Evolutionary conservation across 176 grass and related monocot genomes (phyloP), one percentile per base, ranked within the genome.

Genomic region (Aegilops sharonensis): DNA sequence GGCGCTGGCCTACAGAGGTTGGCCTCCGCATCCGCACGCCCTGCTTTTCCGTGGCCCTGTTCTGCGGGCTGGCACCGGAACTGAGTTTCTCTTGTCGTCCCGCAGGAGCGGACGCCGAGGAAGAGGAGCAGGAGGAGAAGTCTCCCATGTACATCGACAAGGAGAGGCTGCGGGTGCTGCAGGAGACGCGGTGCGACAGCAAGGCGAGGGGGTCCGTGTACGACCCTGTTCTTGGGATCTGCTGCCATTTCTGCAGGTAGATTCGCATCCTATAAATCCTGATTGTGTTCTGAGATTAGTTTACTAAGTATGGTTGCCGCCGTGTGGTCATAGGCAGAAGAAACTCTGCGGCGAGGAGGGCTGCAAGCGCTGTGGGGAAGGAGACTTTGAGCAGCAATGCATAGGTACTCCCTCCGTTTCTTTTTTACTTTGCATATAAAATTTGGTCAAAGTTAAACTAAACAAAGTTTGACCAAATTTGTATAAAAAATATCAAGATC

Each of bases 331-430:
- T 32, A 98, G 95, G 84, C 93, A 95, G 88, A 98, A 98, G 85
- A 98, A 98, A 50, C 84, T 98, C 37, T 98, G 95, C 39, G 91
- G 93, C 4, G 95, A 98, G 89, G 95, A 98, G 78, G 93, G 91
- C 34, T 98, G 95, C 87, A 95, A 77, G 85, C 91, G 91, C 23
- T 98, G 95, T 3, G 83, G 89, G 30, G 59, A 93, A 87, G 89
- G 89, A 60, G 81, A 95, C 45, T 35, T 88, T 9, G 86, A 89
- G 62, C 81, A 93, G 66, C 91, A 87, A 36, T 98, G 93, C 85
- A 65, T 91, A 85, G 95, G 95, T 98, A 27, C 27, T 27, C 27
- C 27, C 27, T 27, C 1, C 27, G 1, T 27, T 27, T 27, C 27
- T 27, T 27, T 27, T 27, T 27, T 27, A 27, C 1, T 27, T 27